Conservation (phyloP, 257 asterid species). For the Pogostemon cablin region DNA sequence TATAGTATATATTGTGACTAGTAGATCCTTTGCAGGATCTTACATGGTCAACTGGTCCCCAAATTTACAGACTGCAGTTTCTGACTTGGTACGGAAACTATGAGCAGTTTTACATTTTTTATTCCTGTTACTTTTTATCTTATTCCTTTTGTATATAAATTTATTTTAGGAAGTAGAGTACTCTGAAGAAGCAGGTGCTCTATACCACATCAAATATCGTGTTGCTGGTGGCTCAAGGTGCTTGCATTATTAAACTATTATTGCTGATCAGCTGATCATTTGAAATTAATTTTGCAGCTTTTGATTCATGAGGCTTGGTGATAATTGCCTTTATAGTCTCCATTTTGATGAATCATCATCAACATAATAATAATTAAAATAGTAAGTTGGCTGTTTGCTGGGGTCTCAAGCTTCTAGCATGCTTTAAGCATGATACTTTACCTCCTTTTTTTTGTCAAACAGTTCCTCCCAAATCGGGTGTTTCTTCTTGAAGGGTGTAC, state of each 20-base stretch:
- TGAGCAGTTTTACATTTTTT: conserved; percentile 11
- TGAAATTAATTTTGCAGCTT: conserved; percentile 17
- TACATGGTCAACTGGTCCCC: conserved; percentile 99
- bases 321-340: neutral
- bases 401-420: neutral
- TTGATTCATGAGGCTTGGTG: conserved; percentile 10
- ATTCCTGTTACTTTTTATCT: conserved; percentile 14
- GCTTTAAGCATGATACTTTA: conserved; percentile 17
- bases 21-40: conserved; percentile 65
- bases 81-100: conserved; percentile 68
- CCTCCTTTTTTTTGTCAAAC: conserved; percentile 7
- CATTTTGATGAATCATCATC: neutral
- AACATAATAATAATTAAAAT: no score
- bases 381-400: neutral
- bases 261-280: conserved; percentile 16
- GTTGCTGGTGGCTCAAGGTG: conserved; percentile 99
- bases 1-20: conserved; percentile 24
- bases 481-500: neutral
- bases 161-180: conserved; percentile 87
- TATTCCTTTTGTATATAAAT: conserved; percentile 20
- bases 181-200: conserved; percentile 89
- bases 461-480: neutral
- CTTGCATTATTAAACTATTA: neutral
- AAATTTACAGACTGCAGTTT: conserved; percentile 97
- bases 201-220: conserved; percentile 94